Evolutionary conservation across 768 basidiomycete species (phyloP).

Genomic region (Boletus reticulatus): DNA sequence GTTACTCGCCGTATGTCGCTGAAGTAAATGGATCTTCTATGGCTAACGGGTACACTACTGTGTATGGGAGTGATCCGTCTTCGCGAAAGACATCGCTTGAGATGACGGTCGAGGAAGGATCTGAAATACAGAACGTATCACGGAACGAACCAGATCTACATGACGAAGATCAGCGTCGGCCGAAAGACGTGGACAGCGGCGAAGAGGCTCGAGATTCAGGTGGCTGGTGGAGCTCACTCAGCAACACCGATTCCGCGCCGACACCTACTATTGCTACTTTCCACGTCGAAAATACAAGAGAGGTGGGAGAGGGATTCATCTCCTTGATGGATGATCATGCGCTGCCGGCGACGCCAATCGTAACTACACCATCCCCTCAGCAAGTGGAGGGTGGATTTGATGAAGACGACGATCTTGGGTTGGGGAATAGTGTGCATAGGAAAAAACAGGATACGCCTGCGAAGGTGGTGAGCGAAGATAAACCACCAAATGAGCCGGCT

Average conservation of each 20-base stretch:
- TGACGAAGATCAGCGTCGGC: conserved; percentile 2
- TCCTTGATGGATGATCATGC: conserved; percentile 74
- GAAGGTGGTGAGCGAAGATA: conserved; percentile 23
- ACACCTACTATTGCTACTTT: conserved; percentile 77
- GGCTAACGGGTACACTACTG: conserved; percentile 38
- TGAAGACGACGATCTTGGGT: conserved; percentile 86
- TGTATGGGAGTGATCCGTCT: conserved; percentile 32
- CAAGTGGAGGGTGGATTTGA: conserved; percentile 30
- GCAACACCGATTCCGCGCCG: conserved; percentile 35
- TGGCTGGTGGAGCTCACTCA: conserved; percentile 63
- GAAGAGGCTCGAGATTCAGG: conserved; percentile 38
- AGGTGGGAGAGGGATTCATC: conserved; percentile 62
- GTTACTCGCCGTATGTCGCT: conserved; percentile 29
- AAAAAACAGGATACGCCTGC: conserved; percentile 30
- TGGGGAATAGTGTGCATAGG: conserved; percentile 69
- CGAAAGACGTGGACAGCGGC: conserved; percentile 28
- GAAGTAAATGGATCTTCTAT: conserved; percentile 24
- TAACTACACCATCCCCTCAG: conserved; percentile 8
- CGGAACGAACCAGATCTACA: conserved; percentile 4
- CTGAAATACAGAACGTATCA: conserved; percentile 5
- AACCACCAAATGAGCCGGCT: conserved; percentile 17
- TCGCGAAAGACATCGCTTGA: conserved; percentile 31
- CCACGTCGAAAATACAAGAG: conserved; percentile 44
- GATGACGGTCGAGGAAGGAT: conserved; percentile 28
- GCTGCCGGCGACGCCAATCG: conserved; percentile 37